Conservation (phyloP, 495 filamentous ascomycete genomes). For the Aspergillus affinis region DNA sequence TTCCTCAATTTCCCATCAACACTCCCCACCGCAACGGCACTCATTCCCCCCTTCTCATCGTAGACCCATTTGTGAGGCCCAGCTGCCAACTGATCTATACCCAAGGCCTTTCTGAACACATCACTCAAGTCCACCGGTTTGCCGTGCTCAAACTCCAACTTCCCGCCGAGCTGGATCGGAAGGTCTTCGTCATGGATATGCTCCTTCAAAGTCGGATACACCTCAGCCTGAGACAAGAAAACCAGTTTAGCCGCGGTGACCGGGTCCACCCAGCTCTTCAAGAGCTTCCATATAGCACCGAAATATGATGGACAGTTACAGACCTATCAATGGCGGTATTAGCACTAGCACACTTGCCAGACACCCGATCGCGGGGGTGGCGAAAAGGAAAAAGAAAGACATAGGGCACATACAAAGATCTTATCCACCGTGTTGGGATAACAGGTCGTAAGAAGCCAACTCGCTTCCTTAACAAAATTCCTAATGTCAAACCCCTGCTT, state of each 20-base stretch:
- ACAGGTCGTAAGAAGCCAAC: slow-evolving; percentile 29
- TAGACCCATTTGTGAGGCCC: slow-evolving; percentile 6
- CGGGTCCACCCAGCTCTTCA: slow-evolving; percentile 30
- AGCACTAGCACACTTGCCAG: not conserved
- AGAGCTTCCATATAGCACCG: slow-evolving; percentile 24
- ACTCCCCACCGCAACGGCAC: slow-evolving; percentile 3
- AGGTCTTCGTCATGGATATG: slow-evolving; percentile 26
- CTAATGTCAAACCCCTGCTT: slow-evolving; percentile 30
- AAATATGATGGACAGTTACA: slow-evolving; percentile 32
- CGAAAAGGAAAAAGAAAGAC: not conserved
- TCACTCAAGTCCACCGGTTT: slow-evolving; percentile 26
- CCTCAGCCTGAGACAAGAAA: slow-evolving; percentile 17
- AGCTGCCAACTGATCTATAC: not conserved
- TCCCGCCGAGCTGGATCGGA: slow-evolving; percentile 25
- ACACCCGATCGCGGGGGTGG: not conserved
- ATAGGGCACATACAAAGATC: slow-evolving; percentile 25
- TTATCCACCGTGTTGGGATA: slow-evolving; percentile 32
- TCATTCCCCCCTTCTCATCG: slow-evolving; percentile 4
- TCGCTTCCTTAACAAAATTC: slow-evolving; percentile 26
- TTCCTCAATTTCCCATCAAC: slow-evolving; percentile 3
- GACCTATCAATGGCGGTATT: slow-evolving; percentile 14
- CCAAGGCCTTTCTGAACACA: slow-evolving; percentile 15
- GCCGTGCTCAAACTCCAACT: slow-evolving; percentile 22
- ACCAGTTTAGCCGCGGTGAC: slow-evolving; percentile 30
- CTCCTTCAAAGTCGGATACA: slow-evolving; percentile 18